Evolutionary conservation across 106 monocot species (phyloP), one percentile per base, ranked within the genome.

Genomic region (Iris macrosiphon): DNA sequence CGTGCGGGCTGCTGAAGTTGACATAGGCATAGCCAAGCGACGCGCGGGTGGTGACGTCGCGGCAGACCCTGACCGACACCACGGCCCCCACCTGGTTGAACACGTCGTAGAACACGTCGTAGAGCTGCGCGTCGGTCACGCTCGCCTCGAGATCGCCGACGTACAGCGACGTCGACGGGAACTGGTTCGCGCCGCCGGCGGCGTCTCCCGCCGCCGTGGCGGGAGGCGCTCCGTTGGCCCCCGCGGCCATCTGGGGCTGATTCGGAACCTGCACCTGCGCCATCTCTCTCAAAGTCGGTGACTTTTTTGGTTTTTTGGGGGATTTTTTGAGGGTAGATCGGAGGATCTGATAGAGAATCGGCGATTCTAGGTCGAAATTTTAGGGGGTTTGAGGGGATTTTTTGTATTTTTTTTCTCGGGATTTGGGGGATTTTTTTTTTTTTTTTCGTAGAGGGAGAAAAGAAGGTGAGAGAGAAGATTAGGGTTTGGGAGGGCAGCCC

Each of bases 1-100:
- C 87, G 1, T 43, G 25, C 2, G 92, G 79, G 44, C 57, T 79
- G 63, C 19, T 57, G 38, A 59, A 83, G 68, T 92, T 92, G 55
- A 92, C 92, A 40, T 92, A 92, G 15, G 82, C 92, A 23, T 92
- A 92, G 0, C 92, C 92, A 19, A 92, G 87, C 33, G 92, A 92
- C 13, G 70, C 46, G 46, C 92, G 47, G 4, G 83, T 74, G 41
- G 51, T 77, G 48, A 79, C 42, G 32, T 92, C 92, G n/a, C 86
- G 58, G 67, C 92, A 92, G 14, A 92, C 87, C 17, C 83, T 72
- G 1, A 92, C 92, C 33, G 92, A 87, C 27, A 87, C 70, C 39
- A 92, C 87, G 35, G 42, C 65, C 22, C 72, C 92, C 21, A 87
- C 52, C 61, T 86, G 79, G 58, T 59, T 52, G 58, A 92, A 92